phyloP scores from a whole-genome alignment of 768 basidiomycete genomes.

The Phaeolepiota aurea region DNA sequence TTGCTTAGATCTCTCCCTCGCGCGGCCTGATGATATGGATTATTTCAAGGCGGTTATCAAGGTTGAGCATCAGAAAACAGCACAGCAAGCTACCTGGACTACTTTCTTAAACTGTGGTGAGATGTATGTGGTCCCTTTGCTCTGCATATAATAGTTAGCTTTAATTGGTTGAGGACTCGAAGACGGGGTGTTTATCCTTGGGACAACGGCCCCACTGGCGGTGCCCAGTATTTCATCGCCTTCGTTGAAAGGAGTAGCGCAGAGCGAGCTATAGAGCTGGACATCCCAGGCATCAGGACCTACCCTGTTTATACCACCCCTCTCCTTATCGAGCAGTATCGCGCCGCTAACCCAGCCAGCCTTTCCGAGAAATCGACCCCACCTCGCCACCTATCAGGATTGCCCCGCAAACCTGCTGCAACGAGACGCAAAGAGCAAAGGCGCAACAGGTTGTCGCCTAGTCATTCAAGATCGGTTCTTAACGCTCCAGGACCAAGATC shows the following conservation, averaged over 20 bases:
- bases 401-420: background rate
- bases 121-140: constrained; percentile 12
- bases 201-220: constrained; percentile 5
- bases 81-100: too few species aligned
- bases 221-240: constrained; percentile 13
- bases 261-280: constrained; percentile 14
- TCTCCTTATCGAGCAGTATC: constrained; percentile 12
- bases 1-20: too few species aligned
- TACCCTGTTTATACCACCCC: constrained; percentile 11
- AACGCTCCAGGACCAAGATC: too few species aligned
- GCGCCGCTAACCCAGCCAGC: constrained; percentile 5
- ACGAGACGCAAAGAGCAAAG: background rate
- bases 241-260: constrained; percentile 13
- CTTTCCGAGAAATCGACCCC: background rate
- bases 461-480: too few species aligned
- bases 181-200: constrained; percentile 11
- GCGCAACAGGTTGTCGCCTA: background rate
- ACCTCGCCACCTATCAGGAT: background rate
- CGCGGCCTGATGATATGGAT: too few species aligned
- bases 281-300: constrained; percentile 12
- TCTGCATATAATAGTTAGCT: background rate
- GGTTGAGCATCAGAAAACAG: too few species aligned
- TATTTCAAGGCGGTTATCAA: too few species aligned
- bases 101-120: constrained; percentile 11
- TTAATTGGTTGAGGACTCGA: background rate